Evolutionary conservation across 495 filamentous ascomycete genomes (phyloP), one percentile per base, ranked within the genome.

Genomic region (Penicillium paradoxum): DNA sequence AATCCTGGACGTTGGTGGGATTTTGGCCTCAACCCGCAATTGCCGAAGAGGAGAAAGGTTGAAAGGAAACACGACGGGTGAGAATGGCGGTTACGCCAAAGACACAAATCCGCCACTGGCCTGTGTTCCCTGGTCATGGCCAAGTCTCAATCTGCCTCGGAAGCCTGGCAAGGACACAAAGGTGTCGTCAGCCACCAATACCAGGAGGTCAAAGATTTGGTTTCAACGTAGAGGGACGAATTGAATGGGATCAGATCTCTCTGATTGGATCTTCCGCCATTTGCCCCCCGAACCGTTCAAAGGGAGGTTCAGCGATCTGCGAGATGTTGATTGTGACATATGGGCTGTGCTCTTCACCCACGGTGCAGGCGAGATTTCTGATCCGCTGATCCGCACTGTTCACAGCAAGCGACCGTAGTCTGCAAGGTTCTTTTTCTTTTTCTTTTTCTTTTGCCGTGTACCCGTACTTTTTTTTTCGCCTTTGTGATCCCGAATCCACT

Each of bases 261-360:
- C 9, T 10, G 39, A 42, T 45, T n/a, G 4, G 19, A 4, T 18
- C 18, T 17, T 11, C 25, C 22, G 41, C 9, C 41, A 44, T 44
- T 44, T 21, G 27, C 24, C 42, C 19, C 17, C 25, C 25, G n/a
- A 19, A 40, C 7, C 21, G 19, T 8, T 40, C 24, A 27, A 27
- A 21, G 17, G 13, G 44, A n/a, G 30, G 21, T 34, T 24, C 30
- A 25, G 39, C 10, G 45, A 47, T 47, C 43, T 39, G 36, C 37
- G 47, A 50, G 47, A 30, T 41, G 37, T 50, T 15, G 46, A 49
- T 30, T 39, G 47, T 40, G 47, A 50, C 47, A 50, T 41, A 21
- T 17, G 32, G 27, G 39, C 39, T 24, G 45, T 24, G 19, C 40
- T 7, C 5, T 40, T 40, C 21, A 36, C 14, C 47, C 47, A 49